Conservation (phyloP, 306 rosid genomes). For the Erythrophleum fordii region DNA sequence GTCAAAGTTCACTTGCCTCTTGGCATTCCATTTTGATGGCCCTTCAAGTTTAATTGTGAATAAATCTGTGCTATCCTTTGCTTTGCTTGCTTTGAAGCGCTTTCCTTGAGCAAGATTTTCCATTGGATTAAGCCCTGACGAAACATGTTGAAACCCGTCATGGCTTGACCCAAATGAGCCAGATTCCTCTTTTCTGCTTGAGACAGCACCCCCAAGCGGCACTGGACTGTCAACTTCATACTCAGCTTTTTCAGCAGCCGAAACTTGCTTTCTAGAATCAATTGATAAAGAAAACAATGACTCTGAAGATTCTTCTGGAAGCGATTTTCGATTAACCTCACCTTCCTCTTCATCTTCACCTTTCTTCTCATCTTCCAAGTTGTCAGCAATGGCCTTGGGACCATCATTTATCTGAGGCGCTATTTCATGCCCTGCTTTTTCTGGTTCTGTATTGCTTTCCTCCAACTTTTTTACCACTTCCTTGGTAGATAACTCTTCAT, state of each 20-base stretch:
- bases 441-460: conserved; percentile 36
- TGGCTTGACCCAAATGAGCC: conserved; percentile 18
- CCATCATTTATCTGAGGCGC: background rate
- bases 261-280: conserved; percentile 39
- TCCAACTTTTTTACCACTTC: conserved; percentile 29
- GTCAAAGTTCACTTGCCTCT: conserved; percentile 41
- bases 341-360: background rate
- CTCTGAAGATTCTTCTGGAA: conserved; percentile 46
- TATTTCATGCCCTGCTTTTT: conserved; percentile 36
- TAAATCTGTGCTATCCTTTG: background rate
- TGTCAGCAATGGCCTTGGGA: conserved; percentile 6
- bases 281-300: conserved; percentile 56
- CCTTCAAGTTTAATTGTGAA: conserved; percentile 43
- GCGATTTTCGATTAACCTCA: background rate
- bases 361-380: conserved; percentile 13
- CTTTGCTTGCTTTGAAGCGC: background rate
- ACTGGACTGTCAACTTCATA: conserved; percentile 52
- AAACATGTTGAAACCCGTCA: background rate
- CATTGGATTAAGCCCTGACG: background rate
- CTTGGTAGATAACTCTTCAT: conserved; percentile 27
- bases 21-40: conserved; percentile 32
- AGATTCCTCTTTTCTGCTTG: conserved; percentile 9
- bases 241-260: conserved; percentile 24
- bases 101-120: conserved; percentile 3
- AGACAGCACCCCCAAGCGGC: background rate